These are phyloP conservation scores for Phytophthora syringae DNA, from an alignment of 352 stramenopile species.

Conservation along the genomic window DNA sequence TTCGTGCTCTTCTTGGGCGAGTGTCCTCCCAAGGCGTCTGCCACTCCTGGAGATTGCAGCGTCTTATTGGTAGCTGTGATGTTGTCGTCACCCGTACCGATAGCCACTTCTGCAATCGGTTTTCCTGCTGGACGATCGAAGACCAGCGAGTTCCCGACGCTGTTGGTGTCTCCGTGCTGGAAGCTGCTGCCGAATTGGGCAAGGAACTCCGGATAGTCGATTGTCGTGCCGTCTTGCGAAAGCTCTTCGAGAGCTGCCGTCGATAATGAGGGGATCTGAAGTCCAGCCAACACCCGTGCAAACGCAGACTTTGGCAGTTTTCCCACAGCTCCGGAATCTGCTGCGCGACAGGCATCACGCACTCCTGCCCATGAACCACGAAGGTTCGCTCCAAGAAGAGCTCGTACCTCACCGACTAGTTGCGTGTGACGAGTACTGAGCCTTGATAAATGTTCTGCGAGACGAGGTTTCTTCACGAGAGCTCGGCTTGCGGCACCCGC, in stretches of 20 bases:
- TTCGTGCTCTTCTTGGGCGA: slow-evolving; percentile 17
- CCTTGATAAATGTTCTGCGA: slow-evolving; percentile 55
- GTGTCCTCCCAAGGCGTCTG: slow-evolving; percentile 30
- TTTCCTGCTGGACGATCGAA: slow-evolving; percentile 37
- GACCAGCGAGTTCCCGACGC: slow-evolving; percentile 66
- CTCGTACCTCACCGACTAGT: slow-evolving; percentile 52
- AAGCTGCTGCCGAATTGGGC: slow-evolving; percentile 67
- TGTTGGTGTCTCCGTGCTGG: slow-evolving; percentile 70
- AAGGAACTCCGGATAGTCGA: slow-evolving; percentile 78
- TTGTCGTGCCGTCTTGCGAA: slow-evolving; percentile 30
- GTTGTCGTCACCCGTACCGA: slow-evolving; percentile 24
- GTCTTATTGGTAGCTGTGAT: slow-evolving; percentile 46
- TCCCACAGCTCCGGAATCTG: slow-evolving; percentile 37
- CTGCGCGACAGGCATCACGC: slow-evolving; percentile 55
- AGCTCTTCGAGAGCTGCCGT: slow-evolving; percentile 29
- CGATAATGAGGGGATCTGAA: slow-evolving; percentile 54
- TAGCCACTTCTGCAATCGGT: slow-evolving; percentile 17
- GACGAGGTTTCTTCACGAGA: slow-evolving; percentile 64
- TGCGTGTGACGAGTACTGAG: slow-evolving; percentile 57
- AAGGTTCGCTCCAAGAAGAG: slow-evolving; percentile 50
- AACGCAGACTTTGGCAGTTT: slow-evolving; percentile 51
- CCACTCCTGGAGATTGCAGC: slow-evolving; percentile 58
- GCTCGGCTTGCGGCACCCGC: slow-evolving; percentile 40
- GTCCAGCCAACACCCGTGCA: slow-evolving; percentile 41
- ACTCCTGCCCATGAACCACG: slow-evolving; percentile 61